These are phyloP conservation scores for Fusarium succisae DNA, from an alignment of 2,329 filamentous ascomycete species.

Conservation along the genomic window DNA sequence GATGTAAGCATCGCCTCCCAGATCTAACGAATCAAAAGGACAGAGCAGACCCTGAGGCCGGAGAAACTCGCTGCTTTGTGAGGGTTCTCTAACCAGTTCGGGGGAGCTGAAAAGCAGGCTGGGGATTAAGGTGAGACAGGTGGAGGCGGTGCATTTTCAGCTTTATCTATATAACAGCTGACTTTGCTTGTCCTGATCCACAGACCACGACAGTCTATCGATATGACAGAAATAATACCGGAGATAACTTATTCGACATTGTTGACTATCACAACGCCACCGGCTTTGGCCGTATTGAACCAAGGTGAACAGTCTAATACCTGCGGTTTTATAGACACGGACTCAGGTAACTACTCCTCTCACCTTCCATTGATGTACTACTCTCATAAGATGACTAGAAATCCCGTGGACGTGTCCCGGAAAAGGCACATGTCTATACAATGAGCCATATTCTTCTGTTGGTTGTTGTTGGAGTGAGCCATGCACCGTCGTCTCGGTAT, in stretches of 20 bases:
- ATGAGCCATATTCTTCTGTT: background rate
- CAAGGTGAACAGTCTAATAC: background rate
- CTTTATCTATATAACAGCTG: background rate
- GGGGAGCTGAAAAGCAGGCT: background rate
- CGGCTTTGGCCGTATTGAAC: background rate
- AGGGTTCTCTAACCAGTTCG: background rate
- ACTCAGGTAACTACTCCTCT: background rate
- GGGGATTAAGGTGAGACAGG: background rate
- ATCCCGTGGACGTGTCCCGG: background rate
- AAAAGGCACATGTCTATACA: background rate
- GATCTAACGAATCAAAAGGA: too few relatives aligned
- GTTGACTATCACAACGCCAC: background rate
- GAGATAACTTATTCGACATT: background rate
- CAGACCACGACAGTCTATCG: rapidly evolving
- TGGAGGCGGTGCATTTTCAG: background rate
- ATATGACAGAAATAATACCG: background rate
- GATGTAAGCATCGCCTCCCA: too few relatives aligned
- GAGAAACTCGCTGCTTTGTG: background rate
- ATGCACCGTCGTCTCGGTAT: background rate
- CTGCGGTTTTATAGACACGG: background rate
- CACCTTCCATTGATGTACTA: rapidly evolving
- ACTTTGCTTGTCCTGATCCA: background rate
- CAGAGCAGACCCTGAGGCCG: rapidly evolving
- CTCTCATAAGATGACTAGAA: background rate
- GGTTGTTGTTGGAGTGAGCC: background rate